A percentile compares a stretch with the other conserved stretches of the same genome.
Evolutionary conservation across 345 rosid genomes (phyloP).

Genomic region (Hirschfeldia incana): DNA sequence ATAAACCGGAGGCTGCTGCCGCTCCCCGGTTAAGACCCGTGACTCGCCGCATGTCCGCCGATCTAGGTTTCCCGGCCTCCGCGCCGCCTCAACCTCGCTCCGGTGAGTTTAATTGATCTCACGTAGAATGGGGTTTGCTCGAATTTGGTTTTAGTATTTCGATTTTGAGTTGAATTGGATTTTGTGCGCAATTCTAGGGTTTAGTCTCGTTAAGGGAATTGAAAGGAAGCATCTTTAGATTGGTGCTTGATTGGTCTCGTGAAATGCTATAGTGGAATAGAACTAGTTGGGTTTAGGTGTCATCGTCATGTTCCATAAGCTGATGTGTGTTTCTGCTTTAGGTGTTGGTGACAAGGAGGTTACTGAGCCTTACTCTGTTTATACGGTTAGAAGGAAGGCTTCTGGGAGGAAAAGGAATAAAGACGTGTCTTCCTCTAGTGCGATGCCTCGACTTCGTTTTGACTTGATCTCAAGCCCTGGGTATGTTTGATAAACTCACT

Average conservation of each 20-base stretch:
- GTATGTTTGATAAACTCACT: conserved; percentile 31
- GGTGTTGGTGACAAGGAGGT: conserved; percentile 25
- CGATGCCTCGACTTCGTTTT: conserved; percentile 35
- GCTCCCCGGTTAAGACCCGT: conserved; percentile 10
- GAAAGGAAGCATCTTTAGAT: not conserved
- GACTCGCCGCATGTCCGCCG: conserved; percentile 32
- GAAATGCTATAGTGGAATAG: not conserved
- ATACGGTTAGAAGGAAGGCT: conserved; percentile 39
- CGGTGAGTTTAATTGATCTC: conserved; percentile 9
- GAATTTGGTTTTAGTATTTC: not conserved
- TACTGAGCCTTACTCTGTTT: conserved; percentile 45
- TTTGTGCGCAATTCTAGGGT: conserved; percentile 32
- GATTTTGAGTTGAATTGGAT: conserved; percentile 3
- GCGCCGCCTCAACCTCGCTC: conserved; percentile 29
- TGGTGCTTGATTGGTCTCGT: not conserved
- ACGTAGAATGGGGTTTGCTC: not conserved
- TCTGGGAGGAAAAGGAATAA: conserved; percentile 42
- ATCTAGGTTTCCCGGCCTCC: conserved; percentile 30
- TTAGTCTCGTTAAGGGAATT: not conserved
- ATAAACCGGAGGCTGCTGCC: not conserved
- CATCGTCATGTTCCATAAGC: not conserved
- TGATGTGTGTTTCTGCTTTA: conserved; percentile 27
- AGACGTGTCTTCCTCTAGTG: conserved; percentile 38
- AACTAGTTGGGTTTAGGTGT: not conserved
- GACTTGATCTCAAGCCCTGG: conserved; percentile 22